Percentiles rank a stretch among this genome's conserved stretches.
Evolutionary conservation across 495 filamentous ascomycete genomes (phyloP).

Genomic region (Chaetomium tenue): DNA sequence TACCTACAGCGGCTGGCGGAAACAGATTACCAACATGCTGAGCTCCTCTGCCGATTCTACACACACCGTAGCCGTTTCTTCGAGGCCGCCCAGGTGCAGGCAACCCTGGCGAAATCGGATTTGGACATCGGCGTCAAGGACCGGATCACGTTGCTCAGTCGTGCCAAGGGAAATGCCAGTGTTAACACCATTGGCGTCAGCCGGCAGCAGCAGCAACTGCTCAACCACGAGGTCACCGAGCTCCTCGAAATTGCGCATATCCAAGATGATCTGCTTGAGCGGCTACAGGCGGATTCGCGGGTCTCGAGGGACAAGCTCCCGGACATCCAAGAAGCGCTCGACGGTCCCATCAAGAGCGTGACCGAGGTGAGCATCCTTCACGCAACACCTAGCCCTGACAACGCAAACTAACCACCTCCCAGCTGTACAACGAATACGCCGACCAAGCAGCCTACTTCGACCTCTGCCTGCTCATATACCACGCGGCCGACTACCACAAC

Average conservation of each 20-base stretch:
- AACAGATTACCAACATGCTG: conserved; percentile 69
- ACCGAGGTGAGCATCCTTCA: conserved; percentile 60
- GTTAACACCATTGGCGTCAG: conserved; percentile 68
- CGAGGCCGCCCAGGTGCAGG: conserved; percentile 81
- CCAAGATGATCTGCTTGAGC: conserved; percentile 85
- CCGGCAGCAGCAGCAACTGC: conserved; percentile 69
- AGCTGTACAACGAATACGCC: conserved; percentile 89
- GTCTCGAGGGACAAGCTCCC: conserved; percentile 57
- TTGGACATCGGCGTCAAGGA: conserved; percentile 72
- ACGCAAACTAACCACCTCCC: conserved; percentile 29
- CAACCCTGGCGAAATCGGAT: conserved; percentile 74
- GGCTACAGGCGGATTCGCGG: conserved; percentile 69
- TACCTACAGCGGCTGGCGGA: conserved; percentile 74
- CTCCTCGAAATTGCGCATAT: conserved; percentile 91
- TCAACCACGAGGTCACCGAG: conserved; percentile 78
- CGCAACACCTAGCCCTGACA: not conserved
- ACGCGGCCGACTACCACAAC: conserved; percentile 83
- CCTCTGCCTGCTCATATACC: conserved; percentile 86
- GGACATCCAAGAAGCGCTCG: conserved; percentile 62
- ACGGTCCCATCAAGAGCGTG: conserved; percentile 70
- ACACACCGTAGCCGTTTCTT: conserved; percentile 74
- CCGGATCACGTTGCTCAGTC: conserved; percentile 83
- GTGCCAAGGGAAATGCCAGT: conserved; percentile 82
- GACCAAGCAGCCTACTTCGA: conserved; percentile 89
- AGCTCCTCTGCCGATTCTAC: conserved; percentile 91